Evolutionary conservation across 305 asterid species (phyloP).

Genomic region (Solanum hybrid): DNA sequence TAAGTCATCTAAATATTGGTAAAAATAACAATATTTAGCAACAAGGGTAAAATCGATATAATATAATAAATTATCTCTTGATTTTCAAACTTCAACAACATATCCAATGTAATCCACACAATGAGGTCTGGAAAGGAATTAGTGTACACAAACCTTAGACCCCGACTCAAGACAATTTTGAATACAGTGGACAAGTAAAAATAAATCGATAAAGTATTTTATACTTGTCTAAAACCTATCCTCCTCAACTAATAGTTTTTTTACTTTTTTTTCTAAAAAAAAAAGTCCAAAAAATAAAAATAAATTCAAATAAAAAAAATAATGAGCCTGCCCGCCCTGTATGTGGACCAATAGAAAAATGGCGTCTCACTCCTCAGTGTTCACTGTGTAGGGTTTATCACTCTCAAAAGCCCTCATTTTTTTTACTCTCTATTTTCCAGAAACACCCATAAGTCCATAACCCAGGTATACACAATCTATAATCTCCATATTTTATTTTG

Average conservation of each 20-base stretch:
- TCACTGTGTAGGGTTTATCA: slow-evolving; percentile 2
- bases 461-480: background rate
- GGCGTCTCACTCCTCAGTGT: background rate
- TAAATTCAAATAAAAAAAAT: background rate
- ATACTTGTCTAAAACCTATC: background rate
- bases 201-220: background rate
- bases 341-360: background rate
- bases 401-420: background rate
- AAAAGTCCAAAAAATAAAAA: background rate
- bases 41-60: background rate
- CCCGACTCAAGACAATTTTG: background rate
- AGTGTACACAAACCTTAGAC: background rate
- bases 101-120: background rate
- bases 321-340: background rate
- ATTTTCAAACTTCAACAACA: background rate
- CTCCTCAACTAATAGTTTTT: background rate
- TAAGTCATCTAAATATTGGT: background rate
- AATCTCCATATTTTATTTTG: background rate
- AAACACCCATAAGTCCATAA: background rate
- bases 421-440: background rate
- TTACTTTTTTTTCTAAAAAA: no score
- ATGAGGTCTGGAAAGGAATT: background rate
- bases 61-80: background rate
- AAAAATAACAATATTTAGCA: background rate
- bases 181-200: background rate